A percentile compares a stretch with the other conserved stretches of the same genome.
Conservation (phyloP, 129 eudicot species). For the Helichrysum umbraculigerum region DNA sequence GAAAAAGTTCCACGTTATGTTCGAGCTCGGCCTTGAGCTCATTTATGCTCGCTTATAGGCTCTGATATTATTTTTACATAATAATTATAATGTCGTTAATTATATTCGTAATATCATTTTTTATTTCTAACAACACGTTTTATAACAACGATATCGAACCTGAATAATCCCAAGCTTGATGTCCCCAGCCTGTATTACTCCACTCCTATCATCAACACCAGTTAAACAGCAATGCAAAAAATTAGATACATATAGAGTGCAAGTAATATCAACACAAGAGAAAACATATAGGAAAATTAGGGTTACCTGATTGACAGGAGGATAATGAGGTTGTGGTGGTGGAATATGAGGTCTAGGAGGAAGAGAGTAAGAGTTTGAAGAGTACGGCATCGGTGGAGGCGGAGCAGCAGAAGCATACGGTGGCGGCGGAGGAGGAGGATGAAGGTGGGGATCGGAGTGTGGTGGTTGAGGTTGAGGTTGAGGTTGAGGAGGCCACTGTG, state of each 20-base stretch:
- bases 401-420: slow-evolving; percentile 47
- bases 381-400: slow-evolving; percentile 43
- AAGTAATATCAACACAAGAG: not conserved
- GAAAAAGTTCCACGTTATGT: not conserved
- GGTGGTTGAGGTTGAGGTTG: slow-evolving; percentile 43
- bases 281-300: not conserved
- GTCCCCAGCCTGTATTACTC: slow-evolving; percentile 58
- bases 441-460: slow-evolving; percentile 45
- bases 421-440: slow-evolving; percentile 47
- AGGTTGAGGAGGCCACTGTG: slow-evolving; percentile 46
- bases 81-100: not conserved
- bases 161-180: slow-evolving; percentile 72
- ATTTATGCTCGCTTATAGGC: not conserved
- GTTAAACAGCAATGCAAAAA: slow-evolving; percentile 17
- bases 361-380: slow-evolving; percentile 40
- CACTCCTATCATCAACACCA: slow-evolving; percentile 52
- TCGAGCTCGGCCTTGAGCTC: not conserved
- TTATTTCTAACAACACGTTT: not conserved
- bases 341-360: slow-evolving; percentile 52
- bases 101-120: not conserved
- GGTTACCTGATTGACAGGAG: slow-evolving; percentile 55
- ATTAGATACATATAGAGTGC: not conserved
- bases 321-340: slow-evolving; percentile 41
- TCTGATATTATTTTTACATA: no score
- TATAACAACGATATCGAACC: slow-evolving; percentile 33